Conservation (phyloP, 2,329 filamentous ascomycete species). For the Aureobasidium musti region DNA sequence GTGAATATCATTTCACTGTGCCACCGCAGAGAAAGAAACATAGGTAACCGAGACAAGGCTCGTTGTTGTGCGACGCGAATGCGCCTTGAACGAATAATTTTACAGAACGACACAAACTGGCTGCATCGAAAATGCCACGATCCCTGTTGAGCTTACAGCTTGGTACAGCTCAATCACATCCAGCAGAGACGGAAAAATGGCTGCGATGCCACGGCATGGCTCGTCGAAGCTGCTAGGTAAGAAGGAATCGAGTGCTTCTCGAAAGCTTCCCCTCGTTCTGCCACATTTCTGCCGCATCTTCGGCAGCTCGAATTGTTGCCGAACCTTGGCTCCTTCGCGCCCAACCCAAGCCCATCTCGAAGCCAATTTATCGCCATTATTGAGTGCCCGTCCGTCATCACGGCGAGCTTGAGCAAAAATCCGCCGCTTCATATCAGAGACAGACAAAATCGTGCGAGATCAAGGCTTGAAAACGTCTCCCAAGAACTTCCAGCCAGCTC, state of each 20-base stretch:
- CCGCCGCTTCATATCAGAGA: too few relatives aligned
- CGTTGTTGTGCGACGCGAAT: not conserved
- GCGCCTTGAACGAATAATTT: too few relatives aligned
- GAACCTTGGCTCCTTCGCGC: conserved; percentile 15
- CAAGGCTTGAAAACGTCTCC: too few relatives aligned
- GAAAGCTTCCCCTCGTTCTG: not conserved
- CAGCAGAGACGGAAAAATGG: not conserved
- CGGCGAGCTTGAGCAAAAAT: too few relatives aligned
- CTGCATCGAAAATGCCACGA: too few relatives aligned
- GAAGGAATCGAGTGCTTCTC: not conserved
- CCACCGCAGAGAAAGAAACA: too few relatives aligned
- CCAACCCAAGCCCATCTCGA: not conserved
- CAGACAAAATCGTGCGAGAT: too few relatives aligned
- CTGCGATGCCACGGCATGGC: not conserved
- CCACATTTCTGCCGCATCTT: not conserved
- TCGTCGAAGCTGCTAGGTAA: not conserved
- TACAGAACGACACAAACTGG: too few relatives aligned
- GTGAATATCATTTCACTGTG: too few relatives aligned
- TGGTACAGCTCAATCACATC: not conserved
- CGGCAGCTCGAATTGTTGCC: conserved; percentile 7
- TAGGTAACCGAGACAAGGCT: not conserved
- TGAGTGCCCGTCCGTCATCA: too few relatives aligned
- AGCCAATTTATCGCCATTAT: not conserved
- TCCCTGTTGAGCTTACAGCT: too few relatives aligned
- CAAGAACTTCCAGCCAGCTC: too few relatives aligned